A percentile compares a stretch with the other conserved stretches of the same genome.
These are phyloP conservation scores for Cyberlindnera euphorbiiphila DNA, from an alignment of 805 yeast genomes.

Conservation along the genomic window DNA sequence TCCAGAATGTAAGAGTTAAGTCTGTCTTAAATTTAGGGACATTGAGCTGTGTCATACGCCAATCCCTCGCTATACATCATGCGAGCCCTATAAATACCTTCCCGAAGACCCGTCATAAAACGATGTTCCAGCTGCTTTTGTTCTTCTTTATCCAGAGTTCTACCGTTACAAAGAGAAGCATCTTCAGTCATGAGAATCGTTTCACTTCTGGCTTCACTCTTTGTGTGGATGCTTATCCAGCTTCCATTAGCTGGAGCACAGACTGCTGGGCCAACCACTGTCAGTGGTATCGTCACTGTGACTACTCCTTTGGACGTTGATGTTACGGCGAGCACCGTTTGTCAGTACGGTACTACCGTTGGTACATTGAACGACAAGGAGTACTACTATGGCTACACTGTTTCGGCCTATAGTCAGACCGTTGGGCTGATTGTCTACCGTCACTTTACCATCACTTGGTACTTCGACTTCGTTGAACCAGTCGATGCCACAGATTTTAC, in stretches of 20 bases:
- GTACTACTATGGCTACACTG: conserved; percentile 2
- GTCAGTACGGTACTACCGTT: conserved; percentile 5
- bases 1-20: too few relatives aligned
- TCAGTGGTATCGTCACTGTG: conserved; percentile 1
- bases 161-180: too few relatives aligned
- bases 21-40: too few relatives aligned
- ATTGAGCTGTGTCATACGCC: too few relatives aligned
- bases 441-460: conserved; percentile 1
- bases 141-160: too few relatives aligned
- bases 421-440: neutral
- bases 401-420: too few relatives aligned
- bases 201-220: neutral
- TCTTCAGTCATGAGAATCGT: conserved; percentile 1
- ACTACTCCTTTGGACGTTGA: conserved; percentile 1
- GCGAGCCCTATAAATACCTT: too few relatives aligned
- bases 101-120: too few relatives aligned
- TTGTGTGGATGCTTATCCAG: neutral
- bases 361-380: conserved; percentile 4
- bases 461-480: neutral
- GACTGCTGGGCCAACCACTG: neutral
- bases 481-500: neutral
- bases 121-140: too few relatives aligned
- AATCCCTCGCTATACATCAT: too few relatives aligned
- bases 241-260: conserved; percentile 1
- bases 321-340: neutral